Evolutionary conservation across 2,329 filamentous ascomycete species (phyloP), one percentile per base, ranked within the genome.

Genomic region (Bisporella sp.): DNA sequence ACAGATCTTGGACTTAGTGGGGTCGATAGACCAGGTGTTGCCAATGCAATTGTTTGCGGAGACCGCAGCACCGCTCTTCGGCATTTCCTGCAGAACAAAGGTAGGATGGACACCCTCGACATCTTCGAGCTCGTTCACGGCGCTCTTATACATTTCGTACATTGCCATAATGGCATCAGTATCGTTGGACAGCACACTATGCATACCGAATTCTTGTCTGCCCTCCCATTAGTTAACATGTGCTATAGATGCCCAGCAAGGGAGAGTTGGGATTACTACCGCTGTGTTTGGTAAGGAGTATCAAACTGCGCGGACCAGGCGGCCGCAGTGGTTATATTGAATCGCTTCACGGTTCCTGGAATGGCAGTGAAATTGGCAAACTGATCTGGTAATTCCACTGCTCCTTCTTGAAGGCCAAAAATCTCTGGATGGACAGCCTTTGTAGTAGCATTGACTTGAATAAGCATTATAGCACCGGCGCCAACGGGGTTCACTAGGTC

Each of bases 51-150:
- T 71, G 21, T 53, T 66, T 32, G 63, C 57, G 5, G 60, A 67
- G 1, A 69, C 62, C 0, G 58, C 58, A 1, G 56, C 51, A 1
- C 66, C 62, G 28, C 59, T 58, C 8, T 59, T 50, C 1, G 65
- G 57, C 4, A 61, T 46, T 1, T 59, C 45, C 46, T 71, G 70
- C 28, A 65, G 49, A 1, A 71, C 64, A 35, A 70, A 67, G 0
- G 69, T 71, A 1, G 69, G 68, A 13, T 62, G 62, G 2, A 71
- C 59, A 5, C 68, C 68, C 33, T 66, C 49, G 1, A 71, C 64
- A 35, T 71, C 68, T 6, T 56, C 45, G 11, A 69, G 58, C 4
- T 65, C 49, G 0, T 66, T 58, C 0, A 71, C 57, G 1, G 67
- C 63, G 0, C 49, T 53, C 44, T 63, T 67, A 69, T 69, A 73